These are phyloP conservation scores for Ilex asprella DNA, from an alignment of 257 asterid species.

Conservation along the genomic window DNA sequence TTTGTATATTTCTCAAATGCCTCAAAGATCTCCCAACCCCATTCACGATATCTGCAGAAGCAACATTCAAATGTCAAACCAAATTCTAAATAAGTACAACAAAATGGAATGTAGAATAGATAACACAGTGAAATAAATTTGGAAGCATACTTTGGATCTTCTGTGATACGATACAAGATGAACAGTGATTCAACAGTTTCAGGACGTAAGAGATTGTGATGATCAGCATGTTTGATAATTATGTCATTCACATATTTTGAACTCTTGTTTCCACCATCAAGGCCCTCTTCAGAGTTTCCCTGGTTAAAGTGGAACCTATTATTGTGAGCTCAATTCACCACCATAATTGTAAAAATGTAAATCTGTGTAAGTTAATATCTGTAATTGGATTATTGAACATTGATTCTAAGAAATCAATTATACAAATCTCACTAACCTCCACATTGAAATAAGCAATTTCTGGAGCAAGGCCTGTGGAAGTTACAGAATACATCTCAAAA, in stretches of 20 bases:
- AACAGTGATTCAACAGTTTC: slow-evolving; percentile 96
- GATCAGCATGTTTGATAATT: slow-evolving; percentile 74
- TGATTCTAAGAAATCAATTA: neutral
- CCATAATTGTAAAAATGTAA: too few relatives aligned
- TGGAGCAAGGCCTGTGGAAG: slow-evolving; percentile 93
- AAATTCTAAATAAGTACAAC: neutral
- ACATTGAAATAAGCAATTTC: slow-evolving; percentile 81
- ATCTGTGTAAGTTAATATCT: neutral
- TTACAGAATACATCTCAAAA: slow-evolving; percentile 73
- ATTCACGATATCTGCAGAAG: slow-evolving; percentile 75
- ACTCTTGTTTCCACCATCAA: slow-evolving; percentile 73
- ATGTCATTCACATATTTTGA: slow-evolving; percentile 72
- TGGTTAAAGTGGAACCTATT: slow-evolving; percentile 30
- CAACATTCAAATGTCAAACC: slow-evolving; percentile 2
- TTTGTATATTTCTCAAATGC: slow-evolving; percentile 84
- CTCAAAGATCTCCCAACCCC: slow-evolving; percentile 97
- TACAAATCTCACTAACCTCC: slow-evolving; percentile 44
- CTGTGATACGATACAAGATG: slow-evolving; percentile 80
- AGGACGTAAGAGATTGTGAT: slow-evolving; percentile 95
- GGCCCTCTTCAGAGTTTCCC: slow-evolving; percentile 54
- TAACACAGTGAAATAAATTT: neutral
- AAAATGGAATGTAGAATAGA: neutral
- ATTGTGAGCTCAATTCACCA: neutral
- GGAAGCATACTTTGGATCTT: slow-evolving; percentile 66
- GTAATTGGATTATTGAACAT: slow-evolving; percentile 2